Evolutionary conservation across 352 stramenopile genomes (phyloP).

Genomic region (Phytophthora sp.): DNA sequence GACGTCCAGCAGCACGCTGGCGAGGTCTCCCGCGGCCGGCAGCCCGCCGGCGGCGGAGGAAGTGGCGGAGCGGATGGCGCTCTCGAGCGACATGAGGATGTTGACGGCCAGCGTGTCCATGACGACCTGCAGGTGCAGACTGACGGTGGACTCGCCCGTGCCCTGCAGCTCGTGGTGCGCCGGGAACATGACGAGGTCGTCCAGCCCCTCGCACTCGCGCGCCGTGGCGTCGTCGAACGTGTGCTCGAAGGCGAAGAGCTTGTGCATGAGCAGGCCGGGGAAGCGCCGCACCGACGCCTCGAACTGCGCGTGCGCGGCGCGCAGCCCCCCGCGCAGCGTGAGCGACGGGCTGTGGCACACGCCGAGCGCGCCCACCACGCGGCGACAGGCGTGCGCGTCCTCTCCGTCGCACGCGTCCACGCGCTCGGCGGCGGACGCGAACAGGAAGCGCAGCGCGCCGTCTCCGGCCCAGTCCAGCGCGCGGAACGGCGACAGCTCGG

Average conservation of each 20-base stretch:
- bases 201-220: constrained; percentile 60
- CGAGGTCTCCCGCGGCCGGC: constrained; percentile 23
- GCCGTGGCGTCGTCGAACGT: constrained; percentile 65
- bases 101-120: constrained; percentile 84
- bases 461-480: constrained; percentile 69
- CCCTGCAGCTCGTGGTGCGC: constrained; percentile 68
- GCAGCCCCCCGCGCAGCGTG: constrained; percentile 40
- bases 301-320: constrained; percentile 71
- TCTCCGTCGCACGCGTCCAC: constrained; percentile 71
- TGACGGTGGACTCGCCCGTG: constrained; percentile 76
- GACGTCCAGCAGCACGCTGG: constrained; percentile 72
- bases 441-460: constrained; percentile 68
- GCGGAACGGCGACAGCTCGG: constrained; percentile 84
- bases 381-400: constrained; percentile 72
- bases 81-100: constrained; percentile 85
- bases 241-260: constrained; percentile 88
- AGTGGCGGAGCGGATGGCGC: constrained; percentile 66
- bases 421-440: constrained; percentile 67
- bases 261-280: constrained; percentile 71
- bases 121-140: constrained; percentile 80
- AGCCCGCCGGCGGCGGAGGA: constrained; percentile 34
- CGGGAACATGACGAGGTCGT: constrained; percentile 85
- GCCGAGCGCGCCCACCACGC: constrained; percentile 78
- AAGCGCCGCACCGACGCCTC: constrained; percentile 69
- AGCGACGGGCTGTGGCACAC: constrained; percentile 84